phyloP scores from a whole-genome alignment of 2,329 filamentous ascomycete genomes.

The Aspergillus oerlinghausenensis region DNA sequence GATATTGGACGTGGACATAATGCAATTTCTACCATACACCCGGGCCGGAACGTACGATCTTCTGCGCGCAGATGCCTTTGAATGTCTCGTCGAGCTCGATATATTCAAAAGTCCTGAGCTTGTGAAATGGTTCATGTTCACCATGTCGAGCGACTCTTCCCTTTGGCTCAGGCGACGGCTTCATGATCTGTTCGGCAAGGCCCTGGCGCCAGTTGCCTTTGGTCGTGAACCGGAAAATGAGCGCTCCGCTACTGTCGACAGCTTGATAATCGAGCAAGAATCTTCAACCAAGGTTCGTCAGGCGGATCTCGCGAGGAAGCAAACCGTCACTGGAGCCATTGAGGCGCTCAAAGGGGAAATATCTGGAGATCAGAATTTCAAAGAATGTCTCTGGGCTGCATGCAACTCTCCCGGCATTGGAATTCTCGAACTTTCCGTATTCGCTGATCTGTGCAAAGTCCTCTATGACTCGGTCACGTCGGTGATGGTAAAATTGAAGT shows the following conservation, averaged over 20 bases:
- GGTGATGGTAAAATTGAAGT: slow-evolving; percentile 47
- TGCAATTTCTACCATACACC: slow-evolving; percentile 60
- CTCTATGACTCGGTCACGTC: slow-evolving; percentile 52
- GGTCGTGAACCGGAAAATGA: slow-evolving; percentile 42
- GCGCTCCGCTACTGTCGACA: slow-evolving; percentile 31
- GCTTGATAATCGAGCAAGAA: slow-evolving; percentile 57
- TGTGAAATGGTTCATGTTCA: slow-evolving; percentile 54
- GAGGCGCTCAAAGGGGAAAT: slow-evolving; percentile 53
- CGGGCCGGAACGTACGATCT: slow-evolving; percentile 56
- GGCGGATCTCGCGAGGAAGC: slow-evolving; percentile 50
- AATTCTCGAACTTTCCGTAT: slow-evolving; percentile 51
- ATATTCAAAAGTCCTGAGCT: slow-evolving; percentile 49
- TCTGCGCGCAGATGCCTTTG: slow-evolving; percentile 57
- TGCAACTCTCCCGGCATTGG: slow-evolving; percentile 49
- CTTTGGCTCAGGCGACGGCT: slow-evolving; percentile 54
- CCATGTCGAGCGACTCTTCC: slow-evolving; percentile 54
- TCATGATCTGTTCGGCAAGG: slow-evolving; percentile 49
- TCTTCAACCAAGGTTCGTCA: slow-evolving; percentile 48
- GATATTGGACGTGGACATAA: slow-evolving; percentile 48
- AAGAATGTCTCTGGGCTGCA: slow-evolving; percentile 53
- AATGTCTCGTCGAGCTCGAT: slow-evolving; percentile 53
- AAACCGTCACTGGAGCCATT: slow-evolving; percentile 56
- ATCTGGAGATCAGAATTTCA: slow-evolving; percentile 45
- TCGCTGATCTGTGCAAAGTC: slow-evolving; percentile 54
- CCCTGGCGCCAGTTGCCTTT: slow-evolving; percentile 56